Percentiles rank a stretch among this genome's conserved stretches.
Evolutionary conservation across 2,329 filamentous ascomycete species (phyloP).

Genomic region (Bipolaris cookei): DNA sequence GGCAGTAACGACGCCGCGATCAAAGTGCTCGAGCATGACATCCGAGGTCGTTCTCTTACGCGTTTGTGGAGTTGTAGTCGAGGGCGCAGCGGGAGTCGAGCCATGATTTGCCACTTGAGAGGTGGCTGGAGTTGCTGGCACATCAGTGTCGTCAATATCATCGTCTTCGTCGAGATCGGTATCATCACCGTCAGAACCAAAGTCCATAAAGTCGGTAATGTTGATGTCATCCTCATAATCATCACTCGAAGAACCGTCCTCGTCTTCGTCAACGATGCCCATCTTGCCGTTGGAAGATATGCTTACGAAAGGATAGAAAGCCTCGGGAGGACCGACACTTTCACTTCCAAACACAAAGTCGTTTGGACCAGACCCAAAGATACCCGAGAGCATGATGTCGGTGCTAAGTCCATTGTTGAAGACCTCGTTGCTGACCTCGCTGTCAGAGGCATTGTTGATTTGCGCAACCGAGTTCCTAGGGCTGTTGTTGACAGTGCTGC

Average conservation of each 20-base stretch:
- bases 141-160: constrained; percentile 43
- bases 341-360: constrained; percentile 61
- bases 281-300: constrained; percentile 63
- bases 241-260: constrained; percentile 63
- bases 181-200: constrained; percentile 44
- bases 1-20: constrained; percentile 58
- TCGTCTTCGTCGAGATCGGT: constrained; percentile 46
- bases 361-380: constrained; percentile 58
- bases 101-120: constrained; percentile 38
- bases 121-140: constrained; percentile 45
- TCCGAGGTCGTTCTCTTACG: constrained; percentile 43
- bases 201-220: constrained; percentile 50
- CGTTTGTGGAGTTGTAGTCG: constrained; percentile 30
- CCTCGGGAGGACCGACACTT: constrained; percentile 74
- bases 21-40: constrained; percentile 51
- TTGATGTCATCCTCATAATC: constrained; percentile 61
- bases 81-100: constrained; percentile 41
- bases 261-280: constrained; percentile 61
- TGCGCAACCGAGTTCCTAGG: constrained; percentile 46
- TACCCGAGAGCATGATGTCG: constrained; percentile 79
- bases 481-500: constrained; percentile 50
- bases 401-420: constrained; percentile 51
- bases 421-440: constrained; percentile 47
- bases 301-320: constrained; percentile 72
- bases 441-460: constrained; percentile 48